phyloP scores from a whole-genome alignment of 495 filamentous ascomycete species.

The Penicillium odoratum region DNA sequence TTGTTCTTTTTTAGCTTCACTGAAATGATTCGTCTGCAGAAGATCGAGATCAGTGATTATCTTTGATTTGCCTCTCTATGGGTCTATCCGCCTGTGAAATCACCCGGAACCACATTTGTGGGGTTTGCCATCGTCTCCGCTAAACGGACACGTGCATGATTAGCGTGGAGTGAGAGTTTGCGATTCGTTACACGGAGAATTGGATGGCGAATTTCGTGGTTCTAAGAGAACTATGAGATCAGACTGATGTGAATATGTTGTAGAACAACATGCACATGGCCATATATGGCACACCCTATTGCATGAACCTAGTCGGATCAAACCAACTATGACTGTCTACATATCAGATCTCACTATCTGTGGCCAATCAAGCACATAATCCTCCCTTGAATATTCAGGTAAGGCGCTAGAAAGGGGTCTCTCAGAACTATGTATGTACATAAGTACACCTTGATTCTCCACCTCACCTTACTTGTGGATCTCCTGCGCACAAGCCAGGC shows the following conservation, averaged over 20 bases:
- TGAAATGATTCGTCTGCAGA: background rate
- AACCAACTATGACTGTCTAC: background rate
- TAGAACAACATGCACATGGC: background rate
- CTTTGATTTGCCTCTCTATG: background rate
- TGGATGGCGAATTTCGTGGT: background rate
- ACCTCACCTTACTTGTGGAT: no score
- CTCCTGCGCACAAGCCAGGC: no score
- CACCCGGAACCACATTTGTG: background rate
- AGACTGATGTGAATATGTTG: background rate
- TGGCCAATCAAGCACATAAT: no score
- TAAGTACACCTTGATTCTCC: no score
- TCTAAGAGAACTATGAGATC: constrained; percentile 1
- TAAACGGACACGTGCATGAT: constrained; percentile 5
- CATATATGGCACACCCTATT: background rate
- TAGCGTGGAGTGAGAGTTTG: background rate
- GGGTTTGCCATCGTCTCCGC: constrained; percentile 1
- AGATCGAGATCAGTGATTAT: background rate
- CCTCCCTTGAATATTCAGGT: no score
- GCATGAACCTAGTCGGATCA: background rate
- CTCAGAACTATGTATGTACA: no score
- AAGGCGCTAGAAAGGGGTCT: no score
- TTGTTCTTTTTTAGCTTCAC: background rate
- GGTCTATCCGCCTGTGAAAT: background rate
- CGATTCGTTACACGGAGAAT: constrained; percentile 6
- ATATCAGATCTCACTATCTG: background rate